Evolutionary conservation across 257 asterid species (phyloP).

Genomic region (Capsicum chinense): DNA sequence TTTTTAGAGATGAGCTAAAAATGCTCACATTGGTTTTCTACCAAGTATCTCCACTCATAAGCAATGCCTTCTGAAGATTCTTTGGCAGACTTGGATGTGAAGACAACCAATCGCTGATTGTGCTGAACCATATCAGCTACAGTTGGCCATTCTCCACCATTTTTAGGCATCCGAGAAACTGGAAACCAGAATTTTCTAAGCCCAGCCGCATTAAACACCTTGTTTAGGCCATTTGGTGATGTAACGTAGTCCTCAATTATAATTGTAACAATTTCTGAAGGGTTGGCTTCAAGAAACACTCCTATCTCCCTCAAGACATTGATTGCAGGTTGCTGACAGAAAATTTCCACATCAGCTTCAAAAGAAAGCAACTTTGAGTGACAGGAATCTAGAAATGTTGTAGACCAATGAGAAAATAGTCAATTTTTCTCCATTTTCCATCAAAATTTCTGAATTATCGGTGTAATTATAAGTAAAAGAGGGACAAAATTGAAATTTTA

Average conservation of each 20-base stretch:
- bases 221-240: conserved; percentile 73
- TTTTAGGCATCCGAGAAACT: conserved; percentile 76
- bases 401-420: neutral
- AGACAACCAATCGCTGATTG: conserved; percentile 89
- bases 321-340: conserved; percentile 74
- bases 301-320: conserved; percentile 78
- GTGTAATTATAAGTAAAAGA: neutral
- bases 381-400: neutral
- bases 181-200: conserved; percentile 82
- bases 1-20: neutral
- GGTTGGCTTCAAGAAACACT: conserved; percentile 77
- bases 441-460: neutral
- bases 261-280: conserved; percentile 84
- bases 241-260: conserved; percentile 86
- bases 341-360: conserved; percentile 37
- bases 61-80: conserved; percentile 91
- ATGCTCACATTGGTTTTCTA: conserved; percentile 85
- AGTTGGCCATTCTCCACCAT: conserved; percentile 90
- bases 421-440: neutral
- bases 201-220: conserved; percentile 74
- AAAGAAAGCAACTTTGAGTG: conserved; percentile 4
- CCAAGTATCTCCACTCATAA: conserved; percentile 80
- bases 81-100: conserved; percentile 81
- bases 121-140: conserved; percentile 75
- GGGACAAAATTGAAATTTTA: neutral